Conservation (phyloP, 1,284 basidiomycete genomes). For the Hortiboletus rubellus region DNA sequence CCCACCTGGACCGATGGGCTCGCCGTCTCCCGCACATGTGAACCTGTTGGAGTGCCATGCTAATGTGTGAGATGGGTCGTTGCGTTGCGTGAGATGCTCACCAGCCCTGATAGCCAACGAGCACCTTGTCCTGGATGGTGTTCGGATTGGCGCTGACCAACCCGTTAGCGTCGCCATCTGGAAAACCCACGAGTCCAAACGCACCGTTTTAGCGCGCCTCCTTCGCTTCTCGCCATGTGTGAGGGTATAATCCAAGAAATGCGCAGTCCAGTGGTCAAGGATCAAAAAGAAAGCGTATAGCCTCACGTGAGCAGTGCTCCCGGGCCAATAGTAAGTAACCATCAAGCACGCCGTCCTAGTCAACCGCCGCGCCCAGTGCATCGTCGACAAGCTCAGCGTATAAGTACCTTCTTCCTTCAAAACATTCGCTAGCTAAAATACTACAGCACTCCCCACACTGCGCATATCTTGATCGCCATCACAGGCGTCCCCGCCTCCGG, state of each 20-base stretch:
- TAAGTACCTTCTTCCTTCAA: not conserved
- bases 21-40: constrained; percentile 67
- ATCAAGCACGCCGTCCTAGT: constrained; percentile 20
- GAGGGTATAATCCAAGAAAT: no score
- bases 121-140: constrained; percentile 71
- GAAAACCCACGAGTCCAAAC: no score
- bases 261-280: not conserved
- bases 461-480: constrained; percentile 72
- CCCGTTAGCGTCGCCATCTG: not conserved
- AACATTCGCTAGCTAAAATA: not conserved
- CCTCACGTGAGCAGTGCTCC: not conserved
- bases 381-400: constrained; percentile 32
- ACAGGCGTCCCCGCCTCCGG: constrained; percentile 83
- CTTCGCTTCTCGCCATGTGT: no score
- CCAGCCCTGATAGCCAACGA: constrained; percentile 85
- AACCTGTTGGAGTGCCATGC: constrained; percentile 48
- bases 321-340: not conserved
- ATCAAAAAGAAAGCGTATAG: not conserved
- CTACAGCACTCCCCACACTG: constrained; percentile 8
- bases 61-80: not conserved
- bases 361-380: constrained; percentile 30
- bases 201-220: constrained; percentile 16
- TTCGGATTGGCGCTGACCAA: constrained; percentile 44
- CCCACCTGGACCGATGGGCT: constrained; percentile 58
- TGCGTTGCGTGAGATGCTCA: constrained; percentile 34